Conservation (phyloP, 305 asterid species). For the Fraxinus sp. region DNA sequence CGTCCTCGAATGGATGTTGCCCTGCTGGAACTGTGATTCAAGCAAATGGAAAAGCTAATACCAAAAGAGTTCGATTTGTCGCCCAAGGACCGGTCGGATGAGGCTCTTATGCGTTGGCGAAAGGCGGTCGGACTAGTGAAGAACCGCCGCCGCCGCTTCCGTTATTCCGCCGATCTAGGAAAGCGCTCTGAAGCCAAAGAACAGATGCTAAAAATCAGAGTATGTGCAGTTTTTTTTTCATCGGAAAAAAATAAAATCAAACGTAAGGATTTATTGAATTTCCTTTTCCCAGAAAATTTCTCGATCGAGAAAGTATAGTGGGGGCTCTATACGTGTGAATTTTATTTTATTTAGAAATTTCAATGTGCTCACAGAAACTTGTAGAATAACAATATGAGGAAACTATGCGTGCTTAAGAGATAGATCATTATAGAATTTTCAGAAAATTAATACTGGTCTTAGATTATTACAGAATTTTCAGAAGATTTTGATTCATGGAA, state of each 20-base stretch:
- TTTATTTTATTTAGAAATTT: neutral
- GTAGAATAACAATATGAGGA: neutral
- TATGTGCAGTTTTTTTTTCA: constrained; percentile 29
- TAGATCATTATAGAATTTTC: neutral
- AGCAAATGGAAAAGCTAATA: constrained; percentile 37
- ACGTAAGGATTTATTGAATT: neutral
- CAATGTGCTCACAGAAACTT: neutral
- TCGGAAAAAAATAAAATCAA: neutral
- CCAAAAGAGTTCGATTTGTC: constrained; percentile 63
- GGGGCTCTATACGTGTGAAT: neutral
- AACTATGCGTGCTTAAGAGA: neutral
- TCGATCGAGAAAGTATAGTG: neutral
- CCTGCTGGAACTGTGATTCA: neutral
- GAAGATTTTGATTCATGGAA: neutral
- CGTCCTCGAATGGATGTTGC: neutral
- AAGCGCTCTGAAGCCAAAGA: constrained; percentile 70
- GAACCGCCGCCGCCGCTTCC: constrained; percentile 73
- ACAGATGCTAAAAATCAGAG: constrained; percentile 54
- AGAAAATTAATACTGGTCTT: neutral
- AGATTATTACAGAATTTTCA: neutral
- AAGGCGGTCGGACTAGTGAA: constrained; percentile 62
- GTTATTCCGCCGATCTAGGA: constrained; percentile 63
- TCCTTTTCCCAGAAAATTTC: neutral
- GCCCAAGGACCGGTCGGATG: constrained; percentile 53
- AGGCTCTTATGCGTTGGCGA: constrained; percentile 65